Conservation (phyloP, 2,329 filamentous ascomycete species). For the Ophiostoma triangulosporum region DNA sequence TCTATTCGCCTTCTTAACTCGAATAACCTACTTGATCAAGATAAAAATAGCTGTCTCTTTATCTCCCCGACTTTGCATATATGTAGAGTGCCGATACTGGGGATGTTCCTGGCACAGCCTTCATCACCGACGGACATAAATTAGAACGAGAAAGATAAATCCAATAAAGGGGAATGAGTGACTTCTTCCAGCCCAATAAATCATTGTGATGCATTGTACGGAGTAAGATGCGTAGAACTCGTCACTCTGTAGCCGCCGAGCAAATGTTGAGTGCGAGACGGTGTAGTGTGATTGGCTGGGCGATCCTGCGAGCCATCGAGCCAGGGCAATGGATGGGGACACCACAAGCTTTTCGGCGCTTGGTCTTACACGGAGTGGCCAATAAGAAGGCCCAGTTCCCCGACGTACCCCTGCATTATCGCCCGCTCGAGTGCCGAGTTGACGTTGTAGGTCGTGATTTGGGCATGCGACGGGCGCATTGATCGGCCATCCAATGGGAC, state of each 20-base stretch:
- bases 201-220: not conserved
- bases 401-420: not conserved
- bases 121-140: too few relatives aligned
- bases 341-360: not conserved
- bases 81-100: too few relatives aligned
- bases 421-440: not conserved
- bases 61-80: too few relatives aligned
- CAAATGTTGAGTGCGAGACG: not conserved
- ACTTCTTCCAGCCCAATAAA: not conserved
- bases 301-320: not conserved
- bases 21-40: too few relatives aligned
- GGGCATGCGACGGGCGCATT: not conserved
- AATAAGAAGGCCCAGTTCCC: not conserved
- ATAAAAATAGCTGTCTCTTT: too few relatives aligned
- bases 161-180: not conserved
- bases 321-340: not conserved
- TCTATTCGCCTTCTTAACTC: too few relatives aligned
- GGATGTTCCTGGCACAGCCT: too few relatives aligned
- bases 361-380: not conserved
- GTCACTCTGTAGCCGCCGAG: constrained; percentile 8
- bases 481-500: not conserved
- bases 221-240: not conserved
- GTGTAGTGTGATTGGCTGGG: constrained; percentile 8
- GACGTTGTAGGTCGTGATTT: not conserved
- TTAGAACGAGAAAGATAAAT: not conserved